Conservation (phyloP, 2,329 filamentous ascomycete genomes). For the Fusarium marasasianum region DNA sequence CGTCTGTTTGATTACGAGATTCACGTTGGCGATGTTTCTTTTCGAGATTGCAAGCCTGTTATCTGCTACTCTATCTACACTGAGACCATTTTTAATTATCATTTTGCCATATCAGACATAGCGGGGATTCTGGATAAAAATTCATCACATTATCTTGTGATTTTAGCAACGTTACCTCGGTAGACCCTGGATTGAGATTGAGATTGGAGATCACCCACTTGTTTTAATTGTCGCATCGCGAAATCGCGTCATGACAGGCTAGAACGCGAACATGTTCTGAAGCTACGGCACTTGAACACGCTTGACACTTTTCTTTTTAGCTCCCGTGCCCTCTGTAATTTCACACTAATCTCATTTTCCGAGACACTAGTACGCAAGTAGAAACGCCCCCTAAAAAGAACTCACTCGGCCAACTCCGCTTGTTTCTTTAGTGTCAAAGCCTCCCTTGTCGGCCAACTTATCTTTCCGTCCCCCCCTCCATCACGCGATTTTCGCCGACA, state of each 20-base stretch:
- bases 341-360: neutral
- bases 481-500: slow-evolving; percentile 29
- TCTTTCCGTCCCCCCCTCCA: slow-evolving; percentile 6
- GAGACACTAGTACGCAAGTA: slow-evolving; percentile 12
- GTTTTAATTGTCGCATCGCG: neutral
- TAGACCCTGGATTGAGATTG: neutral
- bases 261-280: neutral
- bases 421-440: neutral
- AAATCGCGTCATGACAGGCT: neutral
- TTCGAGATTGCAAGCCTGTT: neutral
- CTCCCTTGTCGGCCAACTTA: slow-evolving; percentile 33
- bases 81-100: neutral
- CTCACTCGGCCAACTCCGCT: slow-evolving; percentile 9
- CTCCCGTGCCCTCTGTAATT: neutral
- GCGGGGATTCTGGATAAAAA: neutral
- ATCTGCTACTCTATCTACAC: neutral
- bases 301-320: neutral
- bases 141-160: neutral
- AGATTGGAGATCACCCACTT: neutral
- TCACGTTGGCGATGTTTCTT: neutral
- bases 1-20: slow-evolving; percentile 8
- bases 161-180: neutral
- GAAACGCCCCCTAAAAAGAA: neutral
- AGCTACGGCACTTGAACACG: neutral
- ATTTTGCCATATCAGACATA: neutral